Base-by-base conservation (phyloP, 345 rosid genomes). In the Ricinus communis region DNA sequence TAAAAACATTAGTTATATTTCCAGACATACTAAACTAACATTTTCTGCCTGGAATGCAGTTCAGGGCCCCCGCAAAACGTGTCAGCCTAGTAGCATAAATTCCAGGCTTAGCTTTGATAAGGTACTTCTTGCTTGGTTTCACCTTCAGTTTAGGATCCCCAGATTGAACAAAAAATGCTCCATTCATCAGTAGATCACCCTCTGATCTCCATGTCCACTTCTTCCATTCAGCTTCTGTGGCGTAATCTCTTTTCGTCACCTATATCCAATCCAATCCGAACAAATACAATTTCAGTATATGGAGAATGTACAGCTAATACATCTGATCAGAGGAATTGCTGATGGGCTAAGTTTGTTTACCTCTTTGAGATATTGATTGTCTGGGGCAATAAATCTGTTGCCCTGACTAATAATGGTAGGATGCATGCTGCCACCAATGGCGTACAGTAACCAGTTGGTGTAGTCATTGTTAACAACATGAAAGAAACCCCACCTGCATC, bases 401-500 rank as follows among this genome's bases (percentile, higher is more conserved):
- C 81, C 81, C 70, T 77, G 74, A 62, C 81, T 77, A n/a, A 73
- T 63, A 57, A 77, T 73, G 55, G 81, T 77, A 25, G 81, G 81
- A 14, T 77, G 77, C 58, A 41, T 58, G 55, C 81, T 77, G 4
- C 81, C 81, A 22, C 81, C 81, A 57, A 77, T 77, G 43, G 81
- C 81, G 62, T 77, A 77, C 49, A 77, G 8, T 1, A n/a, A 52
- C 81, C 81, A 77, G 30, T 77, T 70, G 14, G 81, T 77, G 66
- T 77, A 77, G 62, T 77, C 81, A 41, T 77, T 77, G 74, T 77
- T 77, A 28, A 77, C 81, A 12, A 77, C 81, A 40, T 77, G 81
- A 67, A 73, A 73, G 77, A 77, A 77, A 54, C 81, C 81, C 81
- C 77, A 77, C 56, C 81, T 49, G 71, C 81, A 77, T 64, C 81